These are phyloP conservation scores for Crithidia mellificae DNA, from an alignment of 208 protist species.

Conservation along the genomic window DNA sequence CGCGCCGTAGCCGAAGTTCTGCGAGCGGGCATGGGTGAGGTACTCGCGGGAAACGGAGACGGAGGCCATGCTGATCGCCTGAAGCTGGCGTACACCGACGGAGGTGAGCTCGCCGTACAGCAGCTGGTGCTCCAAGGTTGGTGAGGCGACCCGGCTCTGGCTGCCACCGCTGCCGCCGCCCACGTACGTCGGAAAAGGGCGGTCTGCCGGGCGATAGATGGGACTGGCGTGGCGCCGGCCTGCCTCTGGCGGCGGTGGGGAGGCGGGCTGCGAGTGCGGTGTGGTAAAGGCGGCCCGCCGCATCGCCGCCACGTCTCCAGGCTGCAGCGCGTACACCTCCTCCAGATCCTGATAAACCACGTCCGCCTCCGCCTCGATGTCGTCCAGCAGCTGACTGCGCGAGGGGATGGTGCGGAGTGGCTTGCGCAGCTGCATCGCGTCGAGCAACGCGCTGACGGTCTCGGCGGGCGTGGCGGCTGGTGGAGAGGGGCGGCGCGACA, in stretches of 20 bases:
- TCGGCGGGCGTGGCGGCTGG: not conserved
- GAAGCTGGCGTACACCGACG: slow-evolving; percentile 63
- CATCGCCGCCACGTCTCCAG: slow-evolving; percentile 41
- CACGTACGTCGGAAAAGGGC: not conserved
- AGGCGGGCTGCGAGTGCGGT: not conserved
- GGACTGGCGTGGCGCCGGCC: not conserved
- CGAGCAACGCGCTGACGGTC: slow-evolving; percentile 22
- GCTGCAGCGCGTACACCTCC: slow-evolving; percentile 45
- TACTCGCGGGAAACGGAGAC: slow-evolving; percentile 22
- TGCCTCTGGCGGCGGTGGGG: not conserved
- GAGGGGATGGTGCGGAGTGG: slow-evolving; percentile 30
- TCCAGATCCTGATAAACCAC: slow-evolving; percentile 48
- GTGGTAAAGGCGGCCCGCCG: not conserved
- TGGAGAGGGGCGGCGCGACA: not conserved
- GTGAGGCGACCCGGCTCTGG: too few species aligned
- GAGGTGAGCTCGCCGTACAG: slow-evolving; percentile 82
- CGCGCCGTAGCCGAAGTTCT: slow-evolving; percentile 8
- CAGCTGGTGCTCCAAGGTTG: slow-evolving; percentile 21
- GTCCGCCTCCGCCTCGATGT: slow-evolving; percentile 55
- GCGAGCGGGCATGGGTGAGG: slow-evolving; percentile 6
- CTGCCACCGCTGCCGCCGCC: not conserved
- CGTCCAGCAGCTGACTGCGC: slow-evolving; percentile 39
- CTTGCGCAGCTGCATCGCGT: slow-evolving; percentile 34
- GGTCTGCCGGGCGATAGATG: not conserved
- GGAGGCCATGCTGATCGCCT: slow-evolving; percentile 33